Evolutionary conservation across 1,284 basidiomycete species (phyloP), one percentile per base, ranked within the genome.

Genomic region (Pseudozyma pruni): DNA sequence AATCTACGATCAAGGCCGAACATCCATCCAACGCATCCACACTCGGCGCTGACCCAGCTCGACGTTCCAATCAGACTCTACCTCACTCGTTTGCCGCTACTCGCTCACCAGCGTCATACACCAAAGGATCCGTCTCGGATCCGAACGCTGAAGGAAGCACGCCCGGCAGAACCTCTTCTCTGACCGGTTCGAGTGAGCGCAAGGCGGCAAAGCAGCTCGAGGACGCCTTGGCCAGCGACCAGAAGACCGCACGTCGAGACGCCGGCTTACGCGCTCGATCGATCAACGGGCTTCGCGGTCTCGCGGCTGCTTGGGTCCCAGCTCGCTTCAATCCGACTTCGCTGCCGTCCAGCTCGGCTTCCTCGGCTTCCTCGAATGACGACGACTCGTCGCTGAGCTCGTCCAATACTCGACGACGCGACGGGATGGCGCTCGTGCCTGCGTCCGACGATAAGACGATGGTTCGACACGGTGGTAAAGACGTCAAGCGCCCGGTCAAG

Each of bases 241-340:
- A 50, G 13, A 48, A 46, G 38, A 63, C 48, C 3, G 60, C 55
- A 5, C 56, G 59, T 17, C n/a, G 68, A 4, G 39, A 45, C 6
- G 49, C 52, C 0, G 68, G 68, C 10, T 62, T 71, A 27, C 57
- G 62, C n/a, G 58, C 68, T 7, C 47, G 67, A 3, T 62, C 62
- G 13, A 66, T 71, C 50, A 50, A 66, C 31, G 66, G 61, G 20
- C 61, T 71, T 20, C 62, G 62, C 16, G 58, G 62, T 1, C 33
- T 71, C 1, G 68, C 68, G 0, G 61, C 62, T 13, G 68, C 68
- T 8, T 71, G 57, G 57, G 68, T 71, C 0, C 68, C 68, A 0
- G 57, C 62, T 3, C 37, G 68, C 14, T 66, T 71, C 17, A 45
- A 25, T 1, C 51, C 66, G 1, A n/a, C 50, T 4, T 52, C 57